These are phyloP conservation scores for Malus domestica DNA, from an alignment of 306 rosid genomes.

Conservation along the genomic window ASM211411v1 NC_041791.1:11016001-11016500, in stretches of 20 bases:
- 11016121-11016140: background rate
- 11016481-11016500: constrained; percentile 13
- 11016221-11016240: background rate
- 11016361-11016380: background rate
- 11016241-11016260: background rate
- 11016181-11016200: background rate
- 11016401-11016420: background rate
- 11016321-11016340: background rate
- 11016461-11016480: constrained; percentile 21
- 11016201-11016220: background rate
- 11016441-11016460: constrained; percentile 48
- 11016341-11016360: background rate
- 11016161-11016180: background rate
- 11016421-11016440: background rate
- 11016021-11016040: background rate
- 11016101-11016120: background rate
- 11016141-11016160: background rate
- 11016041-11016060: background rate
- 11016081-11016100: background rate
- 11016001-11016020: background rate
- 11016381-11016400: background rate
- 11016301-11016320: background rate
- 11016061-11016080: background rate
- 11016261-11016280: background rate
- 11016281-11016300: background rate